Evolutionary conservation across 2,329 filamentous ascomycete genomes (phyloP).

Genomic region (Pyrenophora graminea): DNA sequence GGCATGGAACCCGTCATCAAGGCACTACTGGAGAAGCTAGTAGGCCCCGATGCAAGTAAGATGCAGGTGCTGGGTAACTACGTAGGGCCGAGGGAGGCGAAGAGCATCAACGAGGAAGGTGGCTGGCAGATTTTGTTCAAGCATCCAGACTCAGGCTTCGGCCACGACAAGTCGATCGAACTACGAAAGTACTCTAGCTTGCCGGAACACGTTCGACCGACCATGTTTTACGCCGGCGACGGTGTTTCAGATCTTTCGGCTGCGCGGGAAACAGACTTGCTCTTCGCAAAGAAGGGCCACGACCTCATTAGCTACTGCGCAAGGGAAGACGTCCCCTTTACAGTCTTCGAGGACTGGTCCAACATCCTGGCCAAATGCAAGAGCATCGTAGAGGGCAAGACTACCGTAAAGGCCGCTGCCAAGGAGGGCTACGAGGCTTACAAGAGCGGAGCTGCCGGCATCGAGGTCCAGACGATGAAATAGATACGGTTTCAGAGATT

Average conservation of each 20-base stretch:
- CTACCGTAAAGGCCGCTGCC: slow-evolving; percentile 71
- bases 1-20: slow-evolving; percentile 94
- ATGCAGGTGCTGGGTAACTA: slow-evolving; percentile 92
- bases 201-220: slow-evolving; percentile 69
- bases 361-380: slow-evolving; percentile 76
- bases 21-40: slow-evolving; percentile 75
- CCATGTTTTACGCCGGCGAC: slow-evolving; percentile 84
- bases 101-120: slow-evolving; percentile 78
- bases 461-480: slow-evolving; percentile 25
- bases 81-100: slow-evolving; percentile 68
- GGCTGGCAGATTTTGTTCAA: slow-evolving; percentile 90
- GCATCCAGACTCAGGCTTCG: slow-evolving; percentile 79
- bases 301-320: slow-evolving; percentile 89
- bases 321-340: slow-evolving; percentile 82
- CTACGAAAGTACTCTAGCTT: slow-evolving; percentile 84
- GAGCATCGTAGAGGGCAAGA: slow-evolving; percentile 73
- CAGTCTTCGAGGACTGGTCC: slow-evolving; percentile 82
- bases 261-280: slow-evolving; percentile 85
- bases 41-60: slow-evolving; percentile 77
- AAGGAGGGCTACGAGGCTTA: slow-evolving; percentile 54
- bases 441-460: slow-evolving; percentile 51
- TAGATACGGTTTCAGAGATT: slow-evolving; percentile 11
- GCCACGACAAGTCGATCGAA: slow-evolving; percentile 95
- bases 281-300: slow-evolving; percentile 91
- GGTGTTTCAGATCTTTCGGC: slow-evolving; percentile 57